A percentile compares a stretch with the other conserved stretches of the same genome.
Evolutionary conservation across 176 grass and related monocot genomes (phyloP).

Genomic region (Saccharum officinarum): DNA sequence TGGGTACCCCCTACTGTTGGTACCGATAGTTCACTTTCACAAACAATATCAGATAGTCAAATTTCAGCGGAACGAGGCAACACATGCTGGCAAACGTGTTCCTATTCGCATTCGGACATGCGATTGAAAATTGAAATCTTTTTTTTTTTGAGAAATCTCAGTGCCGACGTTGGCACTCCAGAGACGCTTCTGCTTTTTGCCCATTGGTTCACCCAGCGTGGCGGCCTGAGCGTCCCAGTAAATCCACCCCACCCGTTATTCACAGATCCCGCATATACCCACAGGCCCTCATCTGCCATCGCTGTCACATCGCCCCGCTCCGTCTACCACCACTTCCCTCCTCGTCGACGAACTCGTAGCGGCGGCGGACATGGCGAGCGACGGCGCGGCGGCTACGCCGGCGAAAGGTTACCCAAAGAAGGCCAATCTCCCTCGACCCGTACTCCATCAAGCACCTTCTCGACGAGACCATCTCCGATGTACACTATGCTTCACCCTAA

Average conservation of each 20-base stretch:
- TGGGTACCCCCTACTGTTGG: no score
- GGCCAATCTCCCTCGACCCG: constrained; percentile 66
- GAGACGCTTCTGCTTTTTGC: constrained; percentile 32
- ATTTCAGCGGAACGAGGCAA: no score
- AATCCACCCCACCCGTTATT: constrained; percentile 7
- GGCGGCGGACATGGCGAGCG: constrained; percentile 40
- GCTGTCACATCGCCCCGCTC: not conserved
- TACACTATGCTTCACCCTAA: constrained; percentile 15
- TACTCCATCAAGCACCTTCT: constrained; percentile 83
- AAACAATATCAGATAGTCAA: no score
- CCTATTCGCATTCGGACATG: not conserved
- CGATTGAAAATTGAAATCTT: not conserved
- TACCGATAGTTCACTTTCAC: no score
- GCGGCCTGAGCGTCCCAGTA: not conserved
- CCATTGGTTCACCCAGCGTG: constrained; percentile 32
- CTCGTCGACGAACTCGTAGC: not conserved
- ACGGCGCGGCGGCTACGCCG: constrained; percentile 22
- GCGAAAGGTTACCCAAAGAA: constrained; percentile 60
- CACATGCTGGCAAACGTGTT: no score
- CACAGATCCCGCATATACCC: not conserved
- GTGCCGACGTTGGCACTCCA: constrained; percentile 26
- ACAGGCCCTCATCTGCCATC: not conserved
- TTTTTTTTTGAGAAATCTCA: not conserved
- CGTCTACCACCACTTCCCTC: not conserved
- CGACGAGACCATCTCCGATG: constrained; percentile 70